phyloP scores from a whole-genome alignment of 225 moss, liverwort and hornwort genomes.

The Thuidium tamariscinum region DNA sequence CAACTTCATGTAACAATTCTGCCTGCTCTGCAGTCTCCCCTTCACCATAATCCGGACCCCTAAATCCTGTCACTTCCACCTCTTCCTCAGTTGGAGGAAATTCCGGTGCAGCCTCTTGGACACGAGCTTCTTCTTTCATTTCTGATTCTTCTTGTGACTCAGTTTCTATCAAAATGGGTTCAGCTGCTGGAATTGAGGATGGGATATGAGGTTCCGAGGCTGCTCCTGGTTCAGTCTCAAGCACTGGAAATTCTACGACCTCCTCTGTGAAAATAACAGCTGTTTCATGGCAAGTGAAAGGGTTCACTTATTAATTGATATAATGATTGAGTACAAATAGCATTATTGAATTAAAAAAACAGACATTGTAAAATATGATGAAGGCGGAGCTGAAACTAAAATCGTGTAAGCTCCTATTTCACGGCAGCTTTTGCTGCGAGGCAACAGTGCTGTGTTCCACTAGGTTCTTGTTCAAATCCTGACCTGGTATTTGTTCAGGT shows the following conservation, averaged over 20 bases:
- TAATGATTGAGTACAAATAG: not conserved
- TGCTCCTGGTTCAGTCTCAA: slow-evolving; percentile 26
- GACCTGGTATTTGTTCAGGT: slow-evolving; percentile 17
- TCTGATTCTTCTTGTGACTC: slow-evolving; percentile 12
- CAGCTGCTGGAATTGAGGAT: not conserved
- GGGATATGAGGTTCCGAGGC: slow-evolving; percentile 20
- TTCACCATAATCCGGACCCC: slow-evolving; percentile 6
- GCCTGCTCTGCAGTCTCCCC: not conserved
- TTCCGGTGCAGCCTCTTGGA: slow-evolving; percentile 6
- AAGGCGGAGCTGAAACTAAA: not conserved
- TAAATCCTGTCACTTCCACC: slow-evolving; percentile 7
- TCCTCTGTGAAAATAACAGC: slow-evolving; percentile 5
- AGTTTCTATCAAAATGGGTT: slow-evolving; percentile 13
- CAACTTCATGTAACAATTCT: slow-evolving; percentile 20
- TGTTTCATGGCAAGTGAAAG: slow-evolving; percentile 1
- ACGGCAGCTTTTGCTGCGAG: not conserved
- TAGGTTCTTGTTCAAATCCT: slow-evolving; percentile 3
- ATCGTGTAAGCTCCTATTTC: not conserved
- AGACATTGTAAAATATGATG: not conserved
- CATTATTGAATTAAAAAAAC: not conserved
- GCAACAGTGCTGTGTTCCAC: not conserved
- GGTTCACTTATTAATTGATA: not conserved
- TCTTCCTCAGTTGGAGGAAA: slow-evolving; percentile 29
- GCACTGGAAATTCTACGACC: slow-evolving; percentile 17
- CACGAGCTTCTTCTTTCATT: slow-evolving; percentile 9